Evolutionary conservation across 305 asterid genomes (phyloP).

Genomic region (Fraxinus ornus): DNA sequence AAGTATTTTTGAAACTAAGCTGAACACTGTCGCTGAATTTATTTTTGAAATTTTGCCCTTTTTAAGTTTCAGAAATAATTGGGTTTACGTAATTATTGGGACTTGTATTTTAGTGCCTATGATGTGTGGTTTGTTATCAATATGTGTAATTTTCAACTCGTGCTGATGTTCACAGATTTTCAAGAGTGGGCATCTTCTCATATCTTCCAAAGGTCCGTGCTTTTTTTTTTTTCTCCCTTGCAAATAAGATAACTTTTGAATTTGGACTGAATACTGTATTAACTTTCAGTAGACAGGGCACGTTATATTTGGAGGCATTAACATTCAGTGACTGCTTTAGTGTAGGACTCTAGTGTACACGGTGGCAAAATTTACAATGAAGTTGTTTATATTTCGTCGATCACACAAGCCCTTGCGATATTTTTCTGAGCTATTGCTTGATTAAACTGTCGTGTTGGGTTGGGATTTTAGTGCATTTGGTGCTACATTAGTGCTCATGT

Average conservation of each 20-base stretch:
- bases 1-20: constrained; percentile 22
- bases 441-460: too few relatives aligned
- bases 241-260: neutral
- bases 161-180: constrained; percentile 62
- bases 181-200: constrained; percentile 78
- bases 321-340: constrained; percentile 9
- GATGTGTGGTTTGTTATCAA: constrained; percentile 12
- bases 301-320: neutral
- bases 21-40: constrained; percentile 9
- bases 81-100: neutral
- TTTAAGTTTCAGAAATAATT: constrained; percentile 1
- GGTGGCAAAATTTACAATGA: neutral
- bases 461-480: neutral
- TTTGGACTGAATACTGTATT: constrained; percentile 11
- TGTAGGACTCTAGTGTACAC: neutral
- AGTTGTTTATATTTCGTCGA: neutral
- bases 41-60: neutral
- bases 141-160: constrained; percentile 8
- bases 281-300: neutral
- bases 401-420: neutral
- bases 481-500: neutral
- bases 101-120: neutral
- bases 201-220: constrained; percentile 88
- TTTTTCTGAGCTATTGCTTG: neutral
- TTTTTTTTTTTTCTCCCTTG: constrained; percentile 9